Evolutionary conservation across 345 rosid genomes (phyloP), one percentile per base, ranked within the genome.

Genomic region (Murraya paniculata): DNA sequence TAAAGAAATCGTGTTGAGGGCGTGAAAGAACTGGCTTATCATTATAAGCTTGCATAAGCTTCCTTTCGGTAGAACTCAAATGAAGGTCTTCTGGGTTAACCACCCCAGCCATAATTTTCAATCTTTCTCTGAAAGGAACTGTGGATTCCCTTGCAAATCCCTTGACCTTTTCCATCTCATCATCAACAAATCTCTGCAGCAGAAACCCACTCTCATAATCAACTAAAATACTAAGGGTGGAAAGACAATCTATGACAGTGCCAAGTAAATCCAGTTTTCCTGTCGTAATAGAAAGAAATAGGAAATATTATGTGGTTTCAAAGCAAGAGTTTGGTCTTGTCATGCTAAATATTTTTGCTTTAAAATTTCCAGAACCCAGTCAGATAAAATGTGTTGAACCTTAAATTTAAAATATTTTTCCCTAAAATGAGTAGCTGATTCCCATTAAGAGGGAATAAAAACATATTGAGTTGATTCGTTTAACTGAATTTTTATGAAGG

Each of bases 1-100:
- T 82, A 68, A 83, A 93, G 88, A 93, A 93, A 56, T 85, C 80
- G 71, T 94, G 98, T 59, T 90, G 98, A 13, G 98, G 98, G 60
- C 97, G 97, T 8, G 98, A 90, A 68, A 94, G 97, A 65, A 91
- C 95, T 0, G 97, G 98, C 78, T 77, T 92, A 45, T 94, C 89
- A 28, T 89, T 90, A 77, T 94, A 94, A 73, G 93, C 91, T 38
- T 89, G 83, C 27, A 94, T 78, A 31, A 94, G 95, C 83, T 94
- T 92, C 81, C 84, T 91, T 80, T 94, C 97, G 4, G 94, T 80
- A 53, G 94, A 85, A 77, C 91, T 76, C 70, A 92, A 80, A 38
- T 85, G 89, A 78, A 94, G 88, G 59, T 94, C 97, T 58, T 92
- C 97, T 59, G 93, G 92, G 81, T 94, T 92, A 57, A 89, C 91